Evolutionary conservation across 352 stramenopile species (phyloP), one percentile per base, ranked within the genome.

Genomic region (Thraustochytrium striatum): DNA sequence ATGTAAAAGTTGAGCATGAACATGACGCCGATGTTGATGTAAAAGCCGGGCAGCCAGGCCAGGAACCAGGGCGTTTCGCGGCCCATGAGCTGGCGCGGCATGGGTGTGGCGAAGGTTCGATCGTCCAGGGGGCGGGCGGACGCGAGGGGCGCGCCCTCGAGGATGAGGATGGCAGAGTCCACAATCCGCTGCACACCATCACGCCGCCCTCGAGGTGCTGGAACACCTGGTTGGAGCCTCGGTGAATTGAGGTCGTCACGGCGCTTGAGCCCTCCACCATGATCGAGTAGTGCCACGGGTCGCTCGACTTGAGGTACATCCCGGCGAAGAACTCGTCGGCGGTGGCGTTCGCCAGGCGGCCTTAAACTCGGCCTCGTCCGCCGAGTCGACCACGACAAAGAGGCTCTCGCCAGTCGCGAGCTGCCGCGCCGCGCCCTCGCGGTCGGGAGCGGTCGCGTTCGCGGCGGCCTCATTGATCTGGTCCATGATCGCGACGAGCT

Each of bases 1-100:
- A 75, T 30, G 36, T 62, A 61, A 3, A 75, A 11, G 52, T 72
- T 75, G 11, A 75, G 13, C 28, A 43, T 16, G 50, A 75, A 75
- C 36, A 55, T 30, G 8, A 30, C 41, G 30, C 65, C 65, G 16
- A 75, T 25, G 7, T 55, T 30, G 16, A 75, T 43, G 35, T 75
- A 75, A 7, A 75, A 30, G 21, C 41, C 50, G 52, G 65, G 65
- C 7, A 75, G 65, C 43, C 47, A 55, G 47, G 25, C 25, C 47
- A 55, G 47, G 16, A 25, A 16, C 47, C 47, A 55, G 16, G 47
- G 25, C 16, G 25, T 16, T 25, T 16, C 16, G 47, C 25, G 16
- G 47, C 47, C 47, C 16, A 55, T n/a, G n/a, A n/a, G n/a, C n/a
- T n/a, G 47, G 47, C 25, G 16, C 16, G 47, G 16, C 16, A 25